Evolutionary conservation across 768 basidiomycete species (phyloP), one percentile per base, ranked within the genome.

Genomic region (Mycena filopes): DNA sequence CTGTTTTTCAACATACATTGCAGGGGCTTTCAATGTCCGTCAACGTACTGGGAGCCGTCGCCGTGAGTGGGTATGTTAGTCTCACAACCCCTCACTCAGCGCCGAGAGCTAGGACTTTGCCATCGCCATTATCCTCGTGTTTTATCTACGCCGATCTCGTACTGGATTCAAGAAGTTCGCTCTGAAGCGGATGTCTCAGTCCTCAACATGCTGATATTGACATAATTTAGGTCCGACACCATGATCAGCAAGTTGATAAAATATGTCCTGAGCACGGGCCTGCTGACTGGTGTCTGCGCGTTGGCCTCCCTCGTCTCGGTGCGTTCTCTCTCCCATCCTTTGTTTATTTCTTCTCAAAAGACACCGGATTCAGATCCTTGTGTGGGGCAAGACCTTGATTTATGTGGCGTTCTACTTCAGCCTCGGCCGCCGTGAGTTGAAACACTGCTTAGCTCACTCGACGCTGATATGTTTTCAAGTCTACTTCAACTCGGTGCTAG

Each of bases 341-440:
- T n/a, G n/a, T n/a, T 43, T n/a, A 6, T 18, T 18, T 7, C 21
- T 7, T 6, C 28, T 13, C 20, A 28, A 29, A 13, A 31, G 7
- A 21, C 25, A 13, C 25, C 25, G 12, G 28, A 4, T 29, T 21
- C 31, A 86, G 84, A 85, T 86, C 63, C 70, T 85, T 11, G 73
- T 80, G 4, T 83, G 81, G 75, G 82, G 81, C 15, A 71, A 82
- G 40, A 85, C 85, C 4, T 77, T 87, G 61, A 83, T 87, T 50
- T 87, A 87, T 71, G 86, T 86, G 36, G 81, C 83, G 46, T 87
- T 87, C 74, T 87, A 85, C 74, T 86, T 87, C 76, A 80, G 81
- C 58, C 76, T 86, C 31, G 85, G 86, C 66, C 81, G 84, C 67
- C 71, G 85, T 84, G 69, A 64, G 81, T 76, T 49, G 40, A 49